Conservation (phyloP, 2,329 filamentous ascomycete species). For the Raffaelea arxii region DNA sequence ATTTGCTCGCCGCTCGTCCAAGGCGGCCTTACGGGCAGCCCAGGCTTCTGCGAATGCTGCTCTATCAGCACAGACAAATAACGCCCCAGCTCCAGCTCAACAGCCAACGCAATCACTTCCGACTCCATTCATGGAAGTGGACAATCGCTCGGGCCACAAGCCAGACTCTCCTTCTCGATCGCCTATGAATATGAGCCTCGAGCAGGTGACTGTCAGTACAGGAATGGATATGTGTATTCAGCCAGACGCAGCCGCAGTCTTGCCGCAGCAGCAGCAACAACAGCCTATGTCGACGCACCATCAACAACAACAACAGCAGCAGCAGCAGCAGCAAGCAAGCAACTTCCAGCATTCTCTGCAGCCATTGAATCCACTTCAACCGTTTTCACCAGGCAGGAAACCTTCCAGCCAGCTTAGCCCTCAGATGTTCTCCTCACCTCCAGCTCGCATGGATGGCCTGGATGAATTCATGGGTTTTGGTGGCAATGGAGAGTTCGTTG, state of each 20-base stretch:
- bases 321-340: conserved; percentile 17
- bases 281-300: too few species aligned
- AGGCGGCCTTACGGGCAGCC: conserved; percentile 33
- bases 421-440: conserved; percentile 25
- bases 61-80: conserved; percentile 14
- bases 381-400: not conserved
- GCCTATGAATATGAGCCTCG: conserved; percentile 4
- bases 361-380: conserved; percentile 21
- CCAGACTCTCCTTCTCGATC: not conserved
- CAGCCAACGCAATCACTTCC: conserved; percentile 19
- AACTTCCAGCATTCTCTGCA: conserved; percentile 5
- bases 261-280: conserved; percentile 1
- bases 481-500: not conserved
- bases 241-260: not conserved
- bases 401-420: conserved; percentile 20
- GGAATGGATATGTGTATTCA: conserved; percentile 11
- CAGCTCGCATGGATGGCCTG: conserved; percentile 24
- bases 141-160: conserved; percentile 17
- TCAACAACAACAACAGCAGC: conserved; percentile 3
- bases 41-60: conserved; percentile 27
- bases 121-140: conserved; percentile 27
- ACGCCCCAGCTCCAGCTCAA: conserved; percentile 12
- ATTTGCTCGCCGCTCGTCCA: conserved; percentile 40
- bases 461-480: conserved; percentile 33
- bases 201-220: conserved; percentile 6